Base-by-base conservation (phyloP, 441 rosid species). In the Gossypium davidsonii region DNA sequence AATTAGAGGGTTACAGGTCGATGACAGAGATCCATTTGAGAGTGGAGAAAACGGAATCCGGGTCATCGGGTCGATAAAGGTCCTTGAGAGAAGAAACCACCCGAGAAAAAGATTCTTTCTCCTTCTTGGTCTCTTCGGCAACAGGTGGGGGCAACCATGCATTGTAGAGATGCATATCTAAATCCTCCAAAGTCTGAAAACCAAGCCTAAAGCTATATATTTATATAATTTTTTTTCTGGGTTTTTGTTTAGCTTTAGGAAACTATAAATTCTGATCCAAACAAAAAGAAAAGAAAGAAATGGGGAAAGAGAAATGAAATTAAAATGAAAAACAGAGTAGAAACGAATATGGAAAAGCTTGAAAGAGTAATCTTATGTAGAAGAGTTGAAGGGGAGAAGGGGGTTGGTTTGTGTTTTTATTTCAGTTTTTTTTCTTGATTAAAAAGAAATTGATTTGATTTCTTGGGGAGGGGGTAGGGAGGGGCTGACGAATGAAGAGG, bases 81-180 rank as follows among this genome's bases (percentile, higher is more conserved):
- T 78, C 83, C 82, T 84, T 84, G 82, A 95, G 87, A 76, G 92
- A 84, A 76, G 78, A 77, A 58, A 95, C 85, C 11, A 87, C 96
- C 1, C 81, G 82, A 23, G 91, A 83, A 82, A 95, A 95, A 2
- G 99, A 90, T 67, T 93, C 89, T 42, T 82, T 81, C 85, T 95
- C 99, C 77, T 81, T 86, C 84, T 79, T 82, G 73, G 97, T 87
- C 79, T 87, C 92, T 79, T 87, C 94, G 73, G 88, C 98, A 73
- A 95, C 92, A 42, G 95, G 95, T 25, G 97, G 97, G 17, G 99
- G 99, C 73, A 95, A 79, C 99, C 96, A 93, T 37, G 87, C 96
- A 83, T 95, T 93, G 85, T 90, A 93, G 76, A 91, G 91, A 85
- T 95, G 99, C 99, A 93, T 95, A 76, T 63, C 62, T 20, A 34